phyloP scores from a whole-genome alignment of 2,329 filamentous ascomycete genomes.

The Arthrinium phaeospermum region DNA sequence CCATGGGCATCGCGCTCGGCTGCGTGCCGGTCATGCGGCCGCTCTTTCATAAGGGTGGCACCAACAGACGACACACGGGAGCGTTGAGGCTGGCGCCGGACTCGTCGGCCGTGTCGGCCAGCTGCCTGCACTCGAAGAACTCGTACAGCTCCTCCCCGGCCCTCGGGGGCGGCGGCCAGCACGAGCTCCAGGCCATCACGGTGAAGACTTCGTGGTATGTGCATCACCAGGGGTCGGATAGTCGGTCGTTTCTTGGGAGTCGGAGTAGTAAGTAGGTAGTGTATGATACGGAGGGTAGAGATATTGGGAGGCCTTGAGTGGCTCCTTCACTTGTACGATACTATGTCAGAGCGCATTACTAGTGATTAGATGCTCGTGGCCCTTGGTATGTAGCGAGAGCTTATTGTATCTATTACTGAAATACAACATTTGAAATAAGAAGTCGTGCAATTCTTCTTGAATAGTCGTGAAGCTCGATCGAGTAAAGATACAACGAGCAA shows the following conservation, averaged over 20 bases:
- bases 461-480: too few relatives aligned
- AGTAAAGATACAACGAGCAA: too few relatives aligned
- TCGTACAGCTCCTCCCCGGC: background rate
- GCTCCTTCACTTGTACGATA: background rate
- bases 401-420: background rate
- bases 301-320: background rate
- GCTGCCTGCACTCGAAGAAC: background rate
- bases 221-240: background rate
- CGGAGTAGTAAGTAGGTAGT: background rate
- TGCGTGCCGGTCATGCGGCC: constrained; percentile 19
- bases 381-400: background rate
- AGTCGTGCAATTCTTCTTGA: too few relatives aligned
- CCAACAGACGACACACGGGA: background rate
- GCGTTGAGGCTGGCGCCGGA: background rate
- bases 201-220: constrained; percentile 17
- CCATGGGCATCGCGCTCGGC: constrained; percentile 18
- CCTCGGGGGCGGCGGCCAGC: background rate
- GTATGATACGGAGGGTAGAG: background rate
- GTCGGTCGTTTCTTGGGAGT: background rate
- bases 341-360: background rate
- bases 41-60: background rate
- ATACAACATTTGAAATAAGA: background rate
- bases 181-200: background rate
- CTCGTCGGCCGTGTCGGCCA: background rate
- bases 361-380: background rate